A percentile compares a stretch with the other conserved stretches of the same genome.
Evolutionary conservation across 257 asterid genomes (phyloP).

Genomic region (Solanum pimpinellifolium): DNA sequence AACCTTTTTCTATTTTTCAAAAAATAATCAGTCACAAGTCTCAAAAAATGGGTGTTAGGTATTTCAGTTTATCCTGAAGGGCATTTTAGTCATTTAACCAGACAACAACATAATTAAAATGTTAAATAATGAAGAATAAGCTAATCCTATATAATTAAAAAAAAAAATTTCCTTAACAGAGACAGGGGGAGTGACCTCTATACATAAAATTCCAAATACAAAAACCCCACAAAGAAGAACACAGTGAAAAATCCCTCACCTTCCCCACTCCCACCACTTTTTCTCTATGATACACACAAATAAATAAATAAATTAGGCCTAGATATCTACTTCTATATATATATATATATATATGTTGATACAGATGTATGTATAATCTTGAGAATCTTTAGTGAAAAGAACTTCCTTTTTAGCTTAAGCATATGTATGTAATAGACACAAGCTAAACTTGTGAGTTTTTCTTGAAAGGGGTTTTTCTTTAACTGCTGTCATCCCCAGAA

Average conservation of each 20-base stretch:
- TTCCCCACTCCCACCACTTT: not conserved
- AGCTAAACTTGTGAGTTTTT: not conserved
- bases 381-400: not conserved
- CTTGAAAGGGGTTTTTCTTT: not conserved
- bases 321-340: not conserved
- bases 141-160: not conserved
- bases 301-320: not conserved
- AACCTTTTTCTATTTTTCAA: no score
- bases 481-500: not conserved
- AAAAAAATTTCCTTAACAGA: constrained; percentile 22
- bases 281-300: not conserved
- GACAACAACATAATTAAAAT: not conserved
- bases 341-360: not conserved
- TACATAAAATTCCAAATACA: constrained; percentile 8
- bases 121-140: constrained; percentile 4
- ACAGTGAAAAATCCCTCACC: not conserved
- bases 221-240: not conserved
- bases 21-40: not conserved
- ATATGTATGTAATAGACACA: not conserved
- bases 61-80: not conserved
- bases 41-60: not conserved
- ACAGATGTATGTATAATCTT: not conserved
- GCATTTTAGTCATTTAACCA: constrained; percentile 3
- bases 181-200: constrained; percentile 23
- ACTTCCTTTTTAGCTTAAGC: not conserved